Base-by-base conservation (phyloP, 306 rosid species). In the Cicer chorassanicum region DNA sequence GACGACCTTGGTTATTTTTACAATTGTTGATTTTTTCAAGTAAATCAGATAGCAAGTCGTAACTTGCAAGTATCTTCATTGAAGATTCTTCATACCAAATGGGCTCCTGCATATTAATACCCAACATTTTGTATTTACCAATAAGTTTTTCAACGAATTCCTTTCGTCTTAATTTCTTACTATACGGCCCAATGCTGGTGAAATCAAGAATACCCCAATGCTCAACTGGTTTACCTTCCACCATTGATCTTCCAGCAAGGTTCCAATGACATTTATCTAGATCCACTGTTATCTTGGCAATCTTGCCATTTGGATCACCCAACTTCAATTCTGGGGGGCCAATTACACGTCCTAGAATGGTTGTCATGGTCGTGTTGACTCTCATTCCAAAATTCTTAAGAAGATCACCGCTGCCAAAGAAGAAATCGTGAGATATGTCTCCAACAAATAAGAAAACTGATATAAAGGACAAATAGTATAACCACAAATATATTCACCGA, bases 201-300 rank as follows among this genome's bases (percentile, higher is more conserved):
- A 92, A 88, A 72, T 92, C 91, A 29, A 89, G 78, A 43, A 89
- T 82, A 24, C 81, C 91, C 96, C 97, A 89, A 24, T 55, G 68
- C 68, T 74, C 84, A 70, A 89, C 80, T 36, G 83, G 69, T 83
- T 82, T 88, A 55, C 93, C 91, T 77, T 82, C 86, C 75, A 88
- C 91, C 43, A 92, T 73, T 9, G 83, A 85, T 72, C 56, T 88
- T 39, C 86, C 95, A 56, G 82, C 71, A 2, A 92, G 86, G 59
- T 92, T 92, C 97, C 93, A 92, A 1, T 89, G 88, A 49, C 91
- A 82, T 81, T 87, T 92, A 74, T 85, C 87, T 29, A 29, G 67
- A 69, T 92, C 97, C 68, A 88, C 82, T 36, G 61, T 50, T 56
- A 86, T 21, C 21, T 68, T 86, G 19, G 60, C 64, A 45, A 24